A percentile compares a stretch with the other conserved stretches of the same genome.
phyloP scores from a whole-genome alignment of 371 early-diverging fungal genomes.

The Mycotypha africana region DNA sequence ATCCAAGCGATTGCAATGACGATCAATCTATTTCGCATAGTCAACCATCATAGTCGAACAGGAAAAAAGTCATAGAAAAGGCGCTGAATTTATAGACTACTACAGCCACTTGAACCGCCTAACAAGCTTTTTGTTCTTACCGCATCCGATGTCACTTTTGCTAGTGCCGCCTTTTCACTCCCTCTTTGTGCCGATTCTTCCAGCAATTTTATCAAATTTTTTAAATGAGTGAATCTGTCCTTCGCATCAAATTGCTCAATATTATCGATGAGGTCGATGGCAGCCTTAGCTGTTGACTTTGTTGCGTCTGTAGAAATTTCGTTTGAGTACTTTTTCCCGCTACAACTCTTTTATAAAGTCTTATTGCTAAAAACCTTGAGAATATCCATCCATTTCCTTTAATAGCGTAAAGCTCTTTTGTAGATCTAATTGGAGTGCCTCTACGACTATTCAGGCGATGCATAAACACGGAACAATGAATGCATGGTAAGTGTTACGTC shows the following conservation, averaged over 20 bases:
- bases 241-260: conserved; percentile 43
- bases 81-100: too few species aligned
- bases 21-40: too few species aligned
- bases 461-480: neutral
- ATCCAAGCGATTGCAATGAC: neutral
- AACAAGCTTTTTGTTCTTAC: too few species aligned
- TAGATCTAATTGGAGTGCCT: conserved; percentile 83
- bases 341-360: too few species aligned
- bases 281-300: conserved; percentile 53
- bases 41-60: too few species aligned
- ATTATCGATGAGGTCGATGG: conserved; percentile 52
- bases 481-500: conserved; percentile 14
- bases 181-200: conserved; percentile 78
- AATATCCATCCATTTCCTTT: conserved; percentile 82
- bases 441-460: conserved; percentile 55
- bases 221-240: conserved; percentile 55
- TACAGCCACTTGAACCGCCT: too few species aligned
- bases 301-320: conserved; percentile 41
- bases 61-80: too few species aligned
- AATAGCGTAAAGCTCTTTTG: conserved; percentile 84
- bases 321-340: too few species aligned
- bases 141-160: conserved; percentile 87
- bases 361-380: conserved; percentile 59
- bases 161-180: conserved; percentile 89
- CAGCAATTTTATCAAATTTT: conserved; percentile 52